Percentiles rank a stretch among this genome's conserved stretches.
phyloP scores from a whole-genome alignment of 257 asterid species.

The Misopates orontium region DNA sequence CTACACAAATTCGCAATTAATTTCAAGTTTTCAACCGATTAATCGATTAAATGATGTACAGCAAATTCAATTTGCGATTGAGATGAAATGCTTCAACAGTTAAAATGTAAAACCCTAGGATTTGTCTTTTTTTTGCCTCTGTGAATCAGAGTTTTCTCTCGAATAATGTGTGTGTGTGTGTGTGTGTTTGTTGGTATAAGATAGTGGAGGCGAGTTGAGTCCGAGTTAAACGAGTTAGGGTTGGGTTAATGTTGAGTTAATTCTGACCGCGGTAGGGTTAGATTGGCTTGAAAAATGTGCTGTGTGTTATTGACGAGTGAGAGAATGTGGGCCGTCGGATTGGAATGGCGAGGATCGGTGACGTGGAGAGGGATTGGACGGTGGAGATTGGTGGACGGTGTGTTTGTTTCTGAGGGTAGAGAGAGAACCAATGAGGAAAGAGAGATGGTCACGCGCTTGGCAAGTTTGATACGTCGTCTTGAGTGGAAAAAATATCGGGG shows the following conservation, averaged over 20 bases:
- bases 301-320: slow-evolving; percentile 26
- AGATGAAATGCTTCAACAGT: slow-evolving; percentile 12
- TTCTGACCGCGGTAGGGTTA: slow-evolving; percentile 45
- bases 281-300: slow-evolving; percentile 12
- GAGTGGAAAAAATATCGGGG: slow-evolving; percentile 31
- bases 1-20: slow-evolving; percentile 15
- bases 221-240: slow-evolving; percentile 60
- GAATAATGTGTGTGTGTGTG: slow-evolving; percentile 12
- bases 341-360: slow-evolving; percentile 48
- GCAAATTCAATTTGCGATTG: background rate
- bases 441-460: slow-evolving; percentile 41
- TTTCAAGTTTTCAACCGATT: background rate
- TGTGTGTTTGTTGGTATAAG: slow-evolving; percentile 30
- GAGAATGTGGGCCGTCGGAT: slow-evolving; percentile 40
- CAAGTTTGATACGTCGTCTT: slow-evolving; percentile 34
- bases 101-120: slow-evolving; percentile 27
- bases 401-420: slow-evolving; percentile 51
- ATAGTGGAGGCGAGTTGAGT: slow-evolving; percentile 58
- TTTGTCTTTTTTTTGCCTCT: slow-evolving; percentile 9
- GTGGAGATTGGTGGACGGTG: slow-evolving; percentile 46
- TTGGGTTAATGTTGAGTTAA: slow-evolving; percentile 46
- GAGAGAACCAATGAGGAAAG: slow-evolving; percentile 20
- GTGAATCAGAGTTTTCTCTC: slow-evolving; percentile 32
- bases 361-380: slow-evolving; percentile 48
- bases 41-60: background rate